Base-by-base conservation (phyloP, 371 early-diverging fungal species). In the Apophysomyces variabilis region DNA sequence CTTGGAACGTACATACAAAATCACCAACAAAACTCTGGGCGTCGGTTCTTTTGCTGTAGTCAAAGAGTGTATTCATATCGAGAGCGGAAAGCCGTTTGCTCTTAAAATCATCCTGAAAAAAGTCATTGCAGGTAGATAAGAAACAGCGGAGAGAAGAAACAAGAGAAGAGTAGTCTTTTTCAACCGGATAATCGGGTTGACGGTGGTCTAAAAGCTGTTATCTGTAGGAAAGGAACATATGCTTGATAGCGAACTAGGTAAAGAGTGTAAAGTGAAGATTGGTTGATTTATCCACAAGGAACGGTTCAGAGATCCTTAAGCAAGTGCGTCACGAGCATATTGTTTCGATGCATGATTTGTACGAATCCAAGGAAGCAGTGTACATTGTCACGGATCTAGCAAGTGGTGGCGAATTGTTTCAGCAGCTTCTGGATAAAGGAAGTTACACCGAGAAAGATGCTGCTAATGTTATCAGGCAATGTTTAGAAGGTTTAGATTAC, bases 31-130 rank as follows among this genome's bases (percentile, higher is more conserved):
- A 57, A 84, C 79, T 21, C 70, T 87, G 3, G 86, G 87, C 12
- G 85, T 85, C 4, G 95, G 93, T 36, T 91, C 93, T 0, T 94
- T 94, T 79, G 91, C 91, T n/a, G 92, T 92, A 43, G 95, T 94
- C 65, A 92, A 90, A 72, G 78, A 87, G 63, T 88, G 85, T 41
- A 77, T 78, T 32, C 85, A 91, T 62, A 76, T 80, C 18, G 70
- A 71, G 1, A 86, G 86, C 18, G 86, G 87, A 58, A 72, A 88
- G 50, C 77, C 84, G 12, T 92, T 72, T 74, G 95, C 95, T 14
- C 84, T 94, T 50, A 93, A 94, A 72, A 92, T 94, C 66, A 89
- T 94, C 61, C 86, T 92, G 69, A 90, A 89, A 65, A 87, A 85
- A 63, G 83, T 81, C 1, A 81, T 87, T 65, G 78, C 78, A 64